A percentile compares a stretch with the other conserved stretches of the same genome.
phyloP scores from a whole-genome alignment of 441 rosid species.

The Euphorbia corollata region DNA sequence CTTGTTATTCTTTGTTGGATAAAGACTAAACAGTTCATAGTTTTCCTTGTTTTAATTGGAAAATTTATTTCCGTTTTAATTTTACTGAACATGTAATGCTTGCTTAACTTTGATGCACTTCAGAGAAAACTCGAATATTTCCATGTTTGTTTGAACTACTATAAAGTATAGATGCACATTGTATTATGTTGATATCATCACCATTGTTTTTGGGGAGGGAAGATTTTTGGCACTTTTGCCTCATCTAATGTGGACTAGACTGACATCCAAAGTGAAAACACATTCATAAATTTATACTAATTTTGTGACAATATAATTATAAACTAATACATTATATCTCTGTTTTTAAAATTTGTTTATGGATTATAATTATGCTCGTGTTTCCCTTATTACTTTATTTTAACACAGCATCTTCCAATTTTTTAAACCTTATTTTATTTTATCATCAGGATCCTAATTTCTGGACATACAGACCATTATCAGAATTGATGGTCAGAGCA shows the following conservation, averaged over 20 bases:
- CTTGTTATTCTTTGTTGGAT: not conserved
- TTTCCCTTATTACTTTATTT: not conserved
- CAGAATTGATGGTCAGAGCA: conserved; percentile 81
- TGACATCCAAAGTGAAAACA: not conserved
- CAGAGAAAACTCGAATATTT: not conserved
- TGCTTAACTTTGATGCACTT: not conserved
- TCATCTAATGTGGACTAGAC: not conserved
- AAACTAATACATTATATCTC: not conserved
- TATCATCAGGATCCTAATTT: conserved; percentile 69
- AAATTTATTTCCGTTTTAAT: no score
- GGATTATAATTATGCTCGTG: not conserved
- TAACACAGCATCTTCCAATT: not conserved
- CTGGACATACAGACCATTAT: conserved; percentile 77
- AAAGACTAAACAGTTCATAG: not conserved
- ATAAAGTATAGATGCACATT: not conserved
- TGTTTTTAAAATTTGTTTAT: not conserved
- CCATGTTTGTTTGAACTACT: conserved; percentile 3
- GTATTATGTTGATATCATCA: not conserved
- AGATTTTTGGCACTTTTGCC: no score
- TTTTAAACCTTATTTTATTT: conserved; percentile 10
- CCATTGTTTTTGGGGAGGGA: no score
- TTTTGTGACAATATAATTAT: not conserved
- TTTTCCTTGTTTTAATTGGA: conserved; percentile 6
- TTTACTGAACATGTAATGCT: not conserved
- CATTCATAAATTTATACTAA: not conserved